phyloP scores from a whole-genome alignment of 2,329 filamentous ascomycete species.

The Botrytis galanthina region DNA sequence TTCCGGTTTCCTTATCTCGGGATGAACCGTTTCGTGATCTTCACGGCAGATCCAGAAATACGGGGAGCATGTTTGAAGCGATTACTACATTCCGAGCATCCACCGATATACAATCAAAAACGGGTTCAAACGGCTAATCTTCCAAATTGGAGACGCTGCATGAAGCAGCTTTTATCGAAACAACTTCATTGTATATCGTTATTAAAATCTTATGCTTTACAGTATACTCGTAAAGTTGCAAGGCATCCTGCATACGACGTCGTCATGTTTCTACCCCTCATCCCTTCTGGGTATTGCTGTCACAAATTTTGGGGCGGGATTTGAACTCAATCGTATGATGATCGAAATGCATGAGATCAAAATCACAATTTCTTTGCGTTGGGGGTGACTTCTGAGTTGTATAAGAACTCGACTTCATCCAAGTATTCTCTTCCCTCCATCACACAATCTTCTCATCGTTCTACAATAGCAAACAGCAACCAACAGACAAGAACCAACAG shows the following conservation, averaged over 20 bases:
- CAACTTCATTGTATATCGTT: background rate
- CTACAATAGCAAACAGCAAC: background rate
- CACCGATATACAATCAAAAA: background rate
- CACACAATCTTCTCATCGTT: background rate
- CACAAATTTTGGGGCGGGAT: conserved; percentile 9
- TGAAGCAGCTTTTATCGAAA: background rate
- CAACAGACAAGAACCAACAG: background rate
- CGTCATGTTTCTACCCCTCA: background rate
- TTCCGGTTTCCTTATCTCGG: background rate
- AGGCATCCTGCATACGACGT: background rate
- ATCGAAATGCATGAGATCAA: background rate
- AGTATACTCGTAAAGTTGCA: background rate
- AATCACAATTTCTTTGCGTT: background rate
- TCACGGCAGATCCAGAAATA: background rate
- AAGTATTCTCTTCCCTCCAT: background rate
- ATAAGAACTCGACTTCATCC: conserved; percentile 11
- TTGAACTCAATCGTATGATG: conserved; percentile 11
- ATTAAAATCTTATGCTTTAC: background rate
- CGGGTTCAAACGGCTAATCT: conserved; percentile 12
- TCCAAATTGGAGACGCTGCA: background rate
- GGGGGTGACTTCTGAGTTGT: background rate
- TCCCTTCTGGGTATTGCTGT: background rate
- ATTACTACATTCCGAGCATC: conserved; percentile 7
- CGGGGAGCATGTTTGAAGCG: background rate
- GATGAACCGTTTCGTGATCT: background rate